Evolutionary conservation across 257 asterid genomes (phyloP), one percentile per base, ranked within the genome.

Genomic region (Rauvolfia tetraphylla): DNA sequence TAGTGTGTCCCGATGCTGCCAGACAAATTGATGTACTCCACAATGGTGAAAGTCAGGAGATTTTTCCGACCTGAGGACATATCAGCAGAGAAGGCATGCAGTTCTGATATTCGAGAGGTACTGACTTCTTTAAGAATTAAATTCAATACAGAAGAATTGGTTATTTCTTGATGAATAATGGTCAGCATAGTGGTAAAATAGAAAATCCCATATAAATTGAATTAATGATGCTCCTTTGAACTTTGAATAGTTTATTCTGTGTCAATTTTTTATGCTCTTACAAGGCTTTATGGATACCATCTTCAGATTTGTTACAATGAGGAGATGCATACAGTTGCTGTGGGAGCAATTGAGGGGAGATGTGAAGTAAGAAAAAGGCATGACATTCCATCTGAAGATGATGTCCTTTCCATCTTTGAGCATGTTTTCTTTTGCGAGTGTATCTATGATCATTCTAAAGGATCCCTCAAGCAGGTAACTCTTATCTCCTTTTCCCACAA

Each of bases 71-170:
- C 98, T 10, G 99, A 95, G 84, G 96, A 95, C 75, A 80, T 90
- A 57, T 95, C 97, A 15, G 74, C 72, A 17, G 94, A 88, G 72
- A 95, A 91, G 88, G 98, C 97, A 46, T 92, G 87, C 86, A 79
- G 86, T 42, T 92, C 96, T 12, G 96, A 95, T 86, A 86, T 95
- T 66, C 90, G 94, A 73, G 99, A 95, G 98, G 99, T 92, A 82
- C 59, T 38, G 76, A 22, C 75, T 75, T 71, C 75, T 66, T 42
- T 31, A 10, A 46, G 23, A 33, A 54, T 25, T 22, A 11, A 17
- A 20, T 27, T n/a, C 49, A 12, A 53, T 62, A 6, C 15, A 29
- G 25, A 49, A 72, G 31, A 58, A 72, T 48, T 57, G 59, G 54
- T 65, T 13, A 34, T 36, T 23, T 22, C 51, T 62, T 20, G 39